Conservation (phyloP, 768 basidiomycete genomes). For the Mycena albidolilacea region DNA sequence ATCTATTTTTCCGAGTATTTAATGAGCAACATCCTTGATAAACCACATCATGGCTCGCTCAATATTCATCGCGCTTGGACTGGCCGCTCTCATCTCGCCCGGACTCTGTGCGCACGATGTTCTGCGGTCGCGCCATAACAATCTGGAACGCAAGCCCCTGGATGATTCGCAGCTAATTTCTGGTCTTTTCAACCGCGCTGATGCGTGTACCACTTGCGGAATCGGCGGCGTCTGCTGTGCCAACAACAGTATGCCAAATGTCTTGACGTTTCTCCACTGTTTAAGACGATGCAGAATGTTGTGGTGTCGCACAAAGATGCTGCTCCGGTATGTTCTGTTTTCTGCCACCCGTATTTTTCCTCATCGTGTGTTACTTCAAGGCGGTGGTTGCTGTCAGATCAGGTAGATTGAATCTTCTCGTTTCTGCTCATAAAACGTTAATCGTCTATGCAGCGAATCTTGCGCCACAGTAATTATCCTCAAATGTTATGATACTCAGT, state of each 20-base stretch:
- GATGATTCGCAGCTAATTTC: constrained; percentile 7
- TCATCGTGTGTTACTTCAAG: background rate
- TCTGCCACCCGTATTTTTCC: background rate
- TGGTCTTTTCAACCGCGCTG: constrained; percentile 16
- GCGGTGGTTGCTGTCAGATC: constrained; percentile 26
- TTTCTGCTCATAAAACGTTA: background rate
- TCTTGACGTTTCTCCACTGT: no score
- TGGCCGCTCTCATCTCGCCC: background rate
- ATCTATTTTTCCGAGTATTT: background rate
- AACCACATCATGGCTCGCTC: constrained; percentile 11
- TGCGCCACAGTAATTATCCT: constrained; percentile 16
- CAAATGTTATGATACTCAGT: no score
- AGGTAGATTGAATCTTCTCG: background rate
- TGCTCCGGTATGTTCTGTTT: constrained; percentile 1
- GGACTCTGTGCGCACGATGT: background rate
- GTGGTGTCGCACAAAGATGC: constrained; percentile 24
- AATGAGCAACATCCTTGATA: background rate
- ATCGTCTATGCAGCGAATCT: background rate
- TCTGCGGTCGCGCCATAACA: constrained; percentile 10
- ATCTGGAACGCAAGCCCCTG: constrained; percentile 3
- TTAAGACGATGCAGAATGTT: background rate
- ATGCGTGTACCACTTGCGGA: constrained; percentile 14
- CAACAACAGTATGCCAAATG: constrained; percentile 3
- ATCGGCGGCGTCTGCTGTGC: constrained; percentile 29
- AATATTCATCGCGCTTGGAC: constrained; percentile 1